Evolutionary conservation across 2,329 filamentous ascomycete species (phyloP).

Genomic region (Penicillium sp.): DNA sequence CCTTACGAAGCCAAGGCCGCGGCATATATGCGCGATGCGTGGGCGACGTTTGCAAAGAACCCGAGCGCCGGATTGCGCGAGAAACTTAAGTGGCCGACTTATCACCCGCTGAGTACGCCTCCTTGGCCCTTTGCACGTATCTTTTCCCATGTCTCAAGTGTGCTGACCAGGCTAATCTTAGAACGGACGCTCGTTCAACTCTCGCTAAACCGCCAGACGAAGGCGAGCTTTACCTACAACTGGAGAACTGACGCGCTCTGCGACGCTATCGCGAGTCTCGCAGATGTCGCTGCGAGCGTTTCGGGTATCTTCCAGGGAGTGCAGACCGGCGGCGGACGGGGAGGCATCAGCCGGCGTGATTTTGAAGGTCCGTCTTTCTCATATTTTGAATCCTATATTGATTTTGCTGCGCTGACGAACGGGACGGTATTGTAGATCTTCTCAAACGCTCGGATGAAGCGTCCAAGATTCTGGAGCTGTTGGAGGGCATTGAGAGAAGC

Average conservation of each 20-base stretch:
- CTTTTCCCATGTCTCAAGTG: neutral
- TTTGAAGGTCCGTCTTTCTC: neutral
- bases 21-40: constrained; percentile 3
- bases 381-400: too few species aligned
- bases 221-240: constrained; percentile 9
- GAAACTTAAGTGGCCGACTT: constrained; percentile 15
- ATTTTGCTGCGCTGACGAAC: too few species aligned
- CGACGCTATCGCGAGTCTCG: neutral
- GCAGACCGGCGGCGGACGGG: neutral
- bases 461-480: too few species aligned
- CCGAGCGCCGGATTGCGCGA: neutral
- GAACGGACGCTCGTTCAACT: constrained; percentile 5
- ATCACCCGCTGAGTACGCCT: neutral
- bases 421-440: too few species aligned
- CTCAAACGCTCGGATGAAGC: too few species aligned
- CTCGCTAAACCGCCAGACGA: constrained; percentile 1
- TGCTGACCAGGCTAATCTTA: neutral
- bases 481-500: too few species aligned
- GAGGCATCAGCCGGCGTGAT: neutral
- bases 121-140: neutral
- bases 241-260: constrained; percentile 10
- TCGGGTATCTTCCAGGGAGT: neutral
- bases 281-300: neutral
- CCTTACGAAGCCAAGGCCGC: neutral
- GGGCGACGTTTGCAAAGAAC: constrained; percentile 6